Evolutionary conservation across 164 flowering plant species (phyloP).

Genomic region (Vitis rupestris): DNA sequence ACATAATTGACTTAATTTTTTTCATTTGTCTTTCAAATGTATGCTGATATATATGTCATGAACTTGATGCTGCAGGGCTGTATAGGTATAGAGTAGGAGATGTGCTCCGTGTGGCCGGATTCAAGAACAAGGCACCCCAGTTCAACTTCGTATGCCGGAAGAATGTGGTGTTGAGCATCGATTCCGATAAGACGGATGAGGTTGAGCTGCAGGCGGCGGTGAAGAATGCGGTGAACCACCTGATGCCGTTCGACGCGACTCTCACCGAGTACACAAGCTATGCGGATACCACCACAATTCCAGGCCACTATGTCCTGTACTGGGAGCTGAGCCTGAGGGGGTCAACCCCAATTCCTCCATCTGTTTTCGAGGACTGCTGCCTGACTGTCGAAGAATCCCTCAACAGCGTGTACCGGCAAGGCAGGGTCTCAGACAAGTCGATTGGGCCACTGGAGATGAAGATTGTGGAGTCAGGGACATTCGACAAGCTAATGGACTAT

Average conservation of each 20-base stretch:
- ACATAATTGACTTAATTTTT: no score
- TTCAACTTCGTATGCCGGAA: slow-evolving; percentile 90
- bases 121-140: slow-evolving; percentile 97
- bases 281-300: slow-evolving; percentile 66
- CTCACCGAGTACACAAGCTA: slow-evolving; percentile 88
- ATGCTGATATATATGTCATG: no score
- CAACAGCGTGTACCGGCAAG: slow-evolving; percentile 85
- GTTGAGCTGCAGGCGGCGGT: slow-evolving; percentile 92
- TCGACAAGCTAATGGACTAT: slow-evolving; percentile 97
- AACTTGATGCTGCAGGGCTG: slow-evolving; percentile 46
- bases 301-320: slow-evolving; percentile 89
- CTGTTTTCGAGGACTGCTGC: slow-evolving; percentile 86
- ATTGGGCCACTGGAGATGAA: slow-evolving; percentile 90
- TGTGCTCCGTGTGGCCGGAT: slow-evolving; percentile 84
- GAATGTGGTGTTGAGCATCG: slow-evolving; percentile 92
- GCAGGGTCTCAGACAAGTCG: slow-evolving; percentile 79
- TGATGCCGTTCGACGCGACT: slow-evolving; percentile 68
- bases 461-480: slow-evolving; percentile 80
- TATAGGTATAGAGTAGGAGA: slow-evolving; percentile 93
- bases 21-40: no score
- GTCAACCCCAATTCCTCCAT: slow-evolving; percentile 69
- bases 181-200: slow-evolving; percentile 92
- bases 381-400: slow-evolving; percentile 80
- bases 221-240: slow-evolving; percentile 62
- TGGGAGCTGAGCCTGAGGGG: slow-evolving; percentile 80